A percentile compares a stretch with the other conserved stretches of the same genome.
These are phyloP conservation scores for Ophiostoma piceae DNA, from an alignment of 2,329 filamentous ascomycete genomes.

Conservation along the genomic window DNA sequence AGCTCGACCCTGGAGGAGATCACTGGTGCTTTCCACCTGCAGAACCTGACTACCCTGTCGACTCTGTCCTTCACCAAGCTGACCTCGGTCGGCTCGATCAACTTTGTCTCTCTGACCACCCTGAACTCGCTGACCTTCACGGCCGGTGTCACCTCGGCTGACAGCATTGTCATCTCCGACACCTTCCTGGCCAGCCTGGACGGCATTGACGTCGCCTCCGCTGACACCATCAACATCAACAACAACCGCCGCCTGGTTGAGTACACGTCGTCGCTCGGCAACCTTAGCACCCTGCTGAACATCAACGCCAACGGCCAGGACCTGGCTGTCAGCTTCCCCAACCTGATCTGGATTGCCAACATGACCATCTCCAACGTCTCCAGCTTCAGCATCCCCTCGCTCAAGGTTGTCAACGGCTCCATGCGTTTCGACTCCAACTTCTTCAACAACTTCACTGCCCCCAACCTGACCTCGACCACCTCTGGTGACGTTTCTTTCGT, in stretches of 20 bases:
- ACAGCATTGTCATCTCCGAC: constrained; percentile 71
- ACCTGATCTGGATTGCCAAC: constrained; percentile 72
- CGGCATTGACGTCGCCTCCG: constrained; percentile 73
- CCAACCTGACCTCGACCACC: constrained; percentile 65
- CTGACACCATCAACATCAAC: constrained; percentile 71
- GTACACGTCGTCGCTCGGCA: constrained; percentile 72
- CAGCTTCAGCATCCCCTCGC: constrained; percentile 65
- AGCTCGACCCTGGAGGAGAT: constrained; percentile 60
- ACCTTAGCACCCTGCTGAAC: constrained; percentile 64
- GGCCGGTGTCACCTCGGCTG: constrained; percentile 59
- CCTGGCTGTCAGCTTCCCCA: constrained; percentile 67
- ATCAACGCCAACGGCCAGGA: constrained; percentile 75
- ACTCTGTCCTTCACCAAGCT: constrained; percentile 63
- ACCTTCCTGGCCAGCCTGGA: constrained; percentile 73
- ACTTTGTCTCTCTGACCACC: constrained; percentile 65
- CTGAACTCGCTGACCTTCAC: constrained; percentile 45
- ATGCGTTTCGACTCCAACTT: constrained; percentile 80
- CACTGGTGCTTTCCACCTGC: constrained; percentile 63
- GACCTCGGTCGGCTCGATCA: constrained; percentile 58
- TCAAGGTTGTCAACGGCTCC: constrained; percentile 68
- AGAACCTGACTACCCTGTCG: constrained; percentile 63
- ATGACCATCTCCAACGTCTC: constrained; percentile 78
- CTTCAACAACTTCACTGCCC: constrained; percentile 55
- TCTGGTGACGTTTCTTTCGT: constrained; percentile 57
- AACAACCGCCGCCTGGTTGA: constrained; percentile 79